phyloP scores from a whole-genome alignment of 257 asterid genomes.

The Misopates orontium region DNA sequence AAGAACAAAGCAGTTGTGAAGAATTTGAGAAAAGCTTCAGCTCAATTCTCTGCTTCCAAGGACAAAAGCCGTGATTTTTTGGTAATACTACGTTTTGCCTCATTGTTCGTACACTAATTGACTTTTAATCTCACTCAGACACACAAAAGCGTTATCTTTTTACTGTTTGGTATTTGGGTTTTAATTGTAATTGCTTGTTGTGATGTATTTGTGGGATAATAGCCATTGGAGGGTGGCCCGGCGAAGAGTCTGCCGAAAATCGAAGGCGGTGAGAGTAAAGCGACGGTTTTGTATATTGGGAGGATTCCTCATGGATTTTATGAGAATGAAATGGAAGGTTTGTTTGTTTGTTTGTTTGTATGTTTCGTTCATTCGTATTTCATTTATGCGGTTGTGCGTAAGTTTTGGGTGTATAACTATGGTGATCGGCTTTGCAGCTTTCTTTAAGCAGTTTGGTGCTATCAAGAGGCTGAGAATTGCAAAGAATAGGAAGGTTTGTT shows the following conservation, averaged over 20 bases:
- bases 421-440: constrained; percentile 50
- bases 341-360: constrained; percentile 1
- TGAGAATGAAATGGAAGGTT: constrained; percentile 95
- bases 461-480: constrained; percentile 82
- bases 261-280: constrained; percentile 51
- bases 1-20: constrained; percentile 46
- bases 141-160: background rate
- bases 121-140: background rate
- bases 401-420: background rate
- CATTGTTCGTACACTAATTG: background rate
- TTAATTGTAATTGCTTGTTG: background rate
- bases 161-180: background rate
- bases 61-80: constrained; percentile 55
- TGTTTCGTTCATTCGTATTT: background rate
- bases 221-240: constrained; percentile 87
- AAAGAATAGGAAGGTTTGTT: constrained; percentile 81
- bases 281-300: constrained; percentile 78
- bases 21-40: constrained; percentile 52
- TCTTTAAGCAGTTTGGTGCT: constrained; percentile 87
- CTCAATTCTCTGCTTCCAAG: constrained; percentile 44
- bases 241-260: constrained; percentile 47
- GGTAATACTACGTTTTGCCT: constrained; percentile 31
- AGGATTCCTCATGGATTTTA: constrained; percentile 97
- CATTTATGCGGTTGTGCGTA: background rate
- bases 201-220: constrained; percentile 13